phyloP scores from a whole-genome alignment of 2,329 filamentous ascomycete species.

The Camptophora hylomeconis region DNA sequence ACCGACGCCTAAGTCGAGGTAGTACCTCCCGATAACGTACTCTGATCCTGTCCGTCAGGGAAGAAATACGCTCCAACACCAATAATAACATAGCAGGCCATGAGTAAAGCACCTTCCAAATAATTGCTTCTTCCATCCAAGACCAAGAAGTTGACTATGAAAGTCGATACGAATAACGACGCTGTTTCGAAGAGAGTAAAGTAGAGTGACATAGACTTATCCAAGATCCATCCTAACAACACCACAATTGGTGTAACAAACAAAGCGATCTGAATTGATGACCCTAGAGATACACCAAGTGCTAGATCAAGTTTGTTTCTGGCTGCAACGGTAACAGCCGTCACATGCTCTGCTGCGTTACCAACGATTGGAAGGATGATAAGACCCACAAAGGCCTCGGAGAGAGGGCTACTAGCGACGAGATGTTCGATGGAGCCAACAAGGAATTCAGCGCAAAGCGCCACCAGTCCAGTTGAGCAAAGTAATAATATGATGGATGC shows the following conservation, averaged over 20 bases:
- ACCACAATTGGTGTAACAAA: constrained; percentile 49
- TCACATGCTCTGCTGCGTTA: constrained; percentile 54
- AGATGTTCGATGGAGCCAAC: constrained; percentile 45
- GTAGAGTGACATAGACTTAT: constrained; percentile 58
- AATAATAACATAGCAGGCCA: constrained; percentile 49
- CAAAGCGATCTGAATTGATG: constrained; percentile 52
- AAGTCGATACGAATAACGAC: constrained; percentile 41
- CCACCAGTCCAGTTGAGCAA: constrained; percentile 62
- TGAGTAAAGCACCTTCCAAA: constrained; percentile 49
- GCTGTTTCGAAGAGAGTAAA: constrained; percentile 82
- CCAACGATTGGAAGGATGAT: constrained; percentile 54
- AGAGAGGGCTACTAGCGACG: constrained; percentile 34
- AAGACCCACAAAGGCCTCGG: constrained; percentile 48
- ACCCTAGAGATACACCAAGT: constrained; percentile 54
- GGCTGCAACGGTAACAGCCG: constrained; percentile 46
- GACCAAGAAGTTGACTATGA: constrained; percentile 48
- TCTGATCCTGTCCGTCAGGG: constrained; percentile 15
- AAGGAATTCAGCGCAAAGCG: constrained; percentile 59
- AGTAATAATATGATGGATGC: constrained; percentile 61
- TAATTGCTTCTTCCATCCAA: constrained; percentile 46
- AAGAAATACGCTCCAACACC: constrained; percentile 30
- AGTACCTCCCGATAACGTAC: constrained; percentile 6
- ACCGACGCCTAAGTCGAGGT: no score
- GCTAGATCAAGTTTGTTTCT: constrained; percentile 57
- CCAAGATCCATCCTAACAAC: constrained; percentile 49